Evolutionary conservation across 208 protist genomes (phyloP).

Genomic region (Leishmania braziliensis): DNA sequence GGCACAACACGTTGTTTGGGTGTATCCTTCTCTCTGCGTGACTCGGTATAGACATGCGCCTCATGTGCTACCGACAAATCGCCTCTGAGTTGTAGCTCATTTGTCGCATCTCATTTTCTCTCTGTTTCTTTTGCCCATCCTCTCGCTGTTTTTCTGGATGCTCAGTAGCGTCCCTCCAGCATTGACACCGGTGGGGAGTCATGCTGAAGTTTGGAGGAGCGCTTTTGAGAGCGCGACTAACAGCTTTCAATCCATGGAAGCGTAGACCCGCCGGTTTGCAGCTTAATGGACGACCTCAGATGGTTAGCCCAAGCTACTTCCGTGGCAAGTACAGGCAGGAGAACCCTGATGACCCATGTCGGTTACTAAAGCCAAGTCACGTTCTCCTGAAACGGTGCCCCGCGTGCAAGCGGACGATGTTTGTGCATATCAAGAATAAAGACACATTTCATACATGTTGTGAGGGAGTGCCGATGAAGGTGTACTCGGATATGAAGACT

Average conservation of each 20-base stretch:
- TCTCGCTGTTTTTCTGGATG: conserved; percentile 23
- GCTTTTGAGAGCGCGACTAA: conserved; percentile 50
- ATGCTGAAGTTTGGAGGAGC: conserved; percentile 39
- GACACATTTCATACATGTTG: conserved; percentile 88
- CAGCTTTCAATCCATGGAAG: conserved; percentile 88
- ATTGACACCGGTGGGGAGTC: not conserved
- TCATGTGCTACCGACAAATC: not conserved
- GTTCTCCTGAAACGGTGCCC: conserved; percentile 82
- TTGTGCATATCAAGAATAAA: conserved; percentile 56
- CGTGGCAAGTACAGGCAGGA: conserved; percentile 42
- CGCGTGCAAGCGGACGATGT: conserved; percentile 74
- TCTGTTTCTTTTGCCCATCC: conserved; percentile 22
- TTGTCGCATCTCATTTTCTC: conserved; percentile 6
- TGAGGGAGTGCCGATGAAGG: conserved; percentile 76
- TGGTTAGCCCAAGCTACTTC: conserved; percentile 74
- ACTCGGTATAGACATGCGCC: not conserved
- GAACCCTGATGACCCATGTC: conserved; percentile 84
- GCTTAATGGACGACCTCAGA: conserved; percentile 78
- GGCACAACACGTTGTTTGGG: not conserved
- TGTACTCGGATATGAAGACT: conserved; percentile 73
- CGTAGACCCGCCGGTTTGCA: conserved; percentile 63
- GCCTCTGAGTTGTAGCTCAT: not conserved
- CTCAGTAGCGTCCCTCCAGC: not conserved
- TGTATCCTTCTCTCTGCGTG: not conserved
- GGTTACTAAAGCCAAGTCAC: conserved; percentile 75